Conservation (phyloP, 2,329 filamentous ascomycete genomes). For the Xylariomycetidae sp. region DNA sequence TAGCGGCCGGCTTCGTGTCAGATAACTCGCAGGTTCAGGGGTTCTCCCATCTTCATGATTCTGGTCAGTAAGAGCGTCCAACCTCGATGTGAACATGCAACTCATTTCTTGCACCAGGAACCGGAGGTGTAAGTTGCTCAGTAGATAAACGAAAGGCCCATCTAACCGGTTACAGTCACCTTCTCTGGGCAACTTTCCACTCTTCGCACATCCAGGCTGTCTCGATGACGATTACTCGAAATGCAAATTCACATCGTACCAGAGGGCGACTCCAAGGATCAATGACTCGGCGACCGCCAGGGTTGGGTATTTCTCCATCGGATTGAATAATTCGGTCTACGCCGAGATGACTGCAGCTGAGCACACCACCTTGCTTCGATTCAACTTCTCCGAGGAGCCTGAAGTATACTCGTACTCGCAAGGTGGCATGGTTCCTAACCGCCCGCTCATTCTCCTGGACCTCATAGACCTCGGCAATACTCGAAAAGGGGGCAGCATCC, state of each 20-base stretch:
- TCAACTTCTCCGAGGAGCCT: conserved; percentile 39
- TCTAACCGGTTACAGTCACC: conserved; percentile 26
- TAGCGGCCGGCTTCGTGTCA: conserved; percentile 27
- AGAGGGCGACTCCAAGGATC: conserved; percentile 42
- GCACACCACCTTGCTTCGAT: conserved; percentile 54
- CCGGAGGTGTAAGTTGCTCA: conserved; percentile 25
- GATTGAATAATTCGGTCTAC: conserved; percentile 47
- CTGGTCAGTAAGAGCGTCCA: conserved; percentile 16
- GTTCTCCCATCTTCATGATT: conserved; percentile 30
- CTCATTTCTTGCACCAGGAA: conserved; percentile 15
- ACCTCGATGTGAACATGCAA: neutral
- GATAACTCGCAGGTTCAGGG: conserved; percentile 25
- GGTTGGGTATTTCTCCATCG: conserved; percentile 55
- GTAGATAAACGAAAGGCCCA: neutral
- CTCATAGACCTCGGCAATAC: conserved; percentile 50
- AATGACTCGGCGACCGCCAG: conserved; percentile 45
- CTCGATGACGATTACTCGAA: conserved; percentile 37
- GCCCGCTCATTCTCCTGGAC: conserved; percentile 55
- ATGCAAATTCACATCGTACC: conserved; percentile 44
- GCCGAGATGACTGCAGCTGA: conserved; percentile 58
- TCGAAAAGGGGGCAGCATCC: conserved; percentile 42
- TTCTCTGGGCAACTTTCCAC: conserved; percentile 47
- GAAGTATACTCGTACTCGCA: conserved; percentile 12
- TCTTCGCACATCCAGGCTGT: conserved; percentile 46
- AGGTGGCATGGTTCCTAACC: conserved; percentile 26